Evolutionary conservation across 2,329 filamentous ascomycete species (phyloP).

Genomic region (Emydomyces testavorans): DNA sequence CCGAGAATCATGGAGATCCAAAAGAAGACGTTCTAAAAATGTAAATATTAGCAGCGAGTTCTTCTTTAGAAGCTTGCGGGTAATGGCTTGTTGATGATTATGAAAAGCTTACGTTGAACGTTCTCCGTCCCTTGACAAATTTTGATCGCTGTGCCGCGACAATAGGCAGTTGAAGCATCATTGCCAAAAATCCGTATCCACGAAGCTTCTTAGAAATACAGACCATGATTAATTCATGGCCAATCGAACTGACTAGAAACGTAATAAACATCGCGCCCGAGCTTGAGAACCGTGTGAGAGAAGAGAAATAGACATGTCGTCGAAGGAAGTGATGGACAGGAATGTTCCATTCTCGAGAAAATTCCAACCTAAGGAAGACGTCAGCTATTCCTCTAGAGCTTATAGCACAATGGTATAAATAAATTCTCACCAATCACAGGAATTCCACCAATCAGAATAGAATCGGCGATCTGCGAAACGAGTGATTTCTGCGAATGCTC

Average conservation of each 20-base stretch:
- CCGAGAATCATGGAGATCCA: slow-evolving; percentile 89
- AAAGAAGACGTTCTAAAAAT: slow-evolving; percentile 59
- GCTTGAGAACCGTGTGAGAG: slow-evolving; percentile 62
- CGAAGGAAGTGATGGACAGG: slow-evolving; percentile 93
- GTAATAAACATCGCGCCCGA: slow-evolving; percentile 74
- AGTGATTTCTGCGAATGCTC: slow-evolving; percentile 88
- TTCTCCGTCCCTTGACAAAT: slow-evolving; percentile 60
- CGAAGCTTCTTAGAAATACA: slow-evolving; percentile 95
- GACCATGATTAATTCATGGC: slow-evolving; percentile 92
- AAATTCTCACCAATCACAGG: slow-evolving; percentile 36
- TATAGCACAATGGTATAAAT: neutral
- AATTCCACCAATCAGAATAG: slow-evolving; percentile 66
- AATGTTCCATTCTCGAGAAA: slow-evolving; percentile 94
- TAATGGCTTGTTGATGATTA: too few species aligned
- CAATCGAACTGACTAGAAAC: slow-evolving; percentile 77
- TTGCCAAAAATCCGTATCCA: slow-evolving; percentile 84
- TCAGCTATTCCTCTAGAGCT: neutral
- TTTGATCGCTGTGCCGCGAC: slow-evolving; percentile 77
- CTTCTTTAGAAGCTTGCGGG: neutral
- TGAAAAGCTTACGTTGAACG: slow-evolving; percentile 51
- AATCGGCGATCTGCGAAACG: slow-evolving; percentile 89
- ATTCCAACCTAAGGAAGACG: slow-evolving; percentile 58
- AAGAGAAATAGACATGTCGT: slow-evolving; percentile 83
- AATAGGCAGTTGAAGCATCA: slow-evolving; percentile 95
- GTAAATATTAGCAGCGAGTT: neutral